Evolutionary conservation across 148 eudicot genomes (phyloP), one percentile per base, ranked within the genome.

Genomic region (Amaranthus hypochondriacus): DNA sequence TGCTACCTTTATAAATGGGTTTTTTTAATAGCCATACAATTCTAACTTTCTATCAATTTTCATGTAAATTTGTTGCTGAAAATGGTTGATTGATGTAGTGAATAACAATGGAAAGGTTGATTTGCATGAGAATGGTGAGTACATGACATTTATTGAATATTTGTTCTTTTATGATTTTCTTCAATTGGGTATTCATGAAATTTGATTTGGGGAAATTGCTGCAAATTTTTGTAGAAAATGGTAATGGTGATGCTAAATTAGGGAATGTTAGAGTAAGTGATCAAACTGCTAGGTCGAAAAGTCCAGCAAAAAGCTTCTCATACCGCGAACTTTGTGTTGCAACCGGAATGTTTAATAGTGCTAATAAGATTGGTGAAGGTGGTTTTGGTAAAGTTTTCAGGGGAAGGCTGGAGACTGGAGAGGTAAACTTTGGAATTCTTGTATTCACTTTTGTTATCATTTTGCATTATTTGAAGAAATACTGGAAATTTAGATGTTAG

Each of bases 371-470:
- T 67, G 95, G 97, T 51, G 97, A 92, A 85, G 97, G 97, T 42
- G 94, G 92, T 9, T 89, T 92, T 66, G 96, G 98, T 10, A 89
- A 79, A 70, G 98, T 84, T 63, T 84, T 81, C 74, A 81, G 76
- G 75, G 87, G 87, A 51, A 80, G 72, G 74, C 54, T 84, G 51
- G 77, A 73, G 18, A 65, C 78, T 9, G 87, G 87, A 65, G 84
- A 84, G 80, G 87, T 84, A 78, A 48, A 4, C 44, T 52, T 53
- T 28, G 64, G 10, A 28, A 59, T 39, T 63, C 28, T 56, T n/a
- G 10, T 10, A 3, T 28, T 60, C 18, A n/a, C 5, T 76, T 62
- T 43, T 28, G 10, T 43, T 15, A 14, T 54, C 46, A 43, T 63
- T 47, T 65, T 66, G 55, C 5, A 48, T 65, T 13, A 28, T 28